Evolutionary conservation across 164 flowering plant species (phyloP), one percentile per base, ranked within the genome.

Genomic region (Magnolia kwangsiensis): DNA sequence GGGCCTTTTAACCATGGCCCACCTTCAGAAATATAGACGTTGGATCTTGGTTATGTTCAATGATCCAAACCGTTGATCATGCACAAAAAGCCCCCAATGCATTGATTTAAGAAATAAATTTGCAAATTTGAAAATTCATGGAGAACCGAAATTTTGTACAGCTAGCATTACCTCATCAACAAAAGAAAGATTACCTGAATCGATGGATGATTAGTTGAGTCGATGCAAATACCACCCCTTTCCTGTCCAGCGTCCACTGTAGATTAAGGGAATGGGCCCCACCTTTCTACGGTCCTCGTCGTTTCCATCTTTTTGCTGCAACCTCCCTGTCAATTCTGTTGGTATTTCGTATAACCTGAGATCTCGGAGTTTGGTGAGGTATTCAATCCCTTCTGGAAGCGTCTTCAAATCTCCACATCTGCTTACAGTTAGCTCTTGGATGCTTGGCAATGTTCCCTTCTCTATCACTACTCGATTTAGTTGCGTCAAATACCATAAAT

Each of bases 371-470:
- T 11, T 31, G 50, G 50, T 37, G 14, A 69, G 72, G 50, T 29
- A 27, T 69, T 69, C 51, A 11, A 69, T 69, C 13, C 72, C 72
- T 18, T 11, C n/a, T 8, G 72, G 72, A 16, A 69, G n/a, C 72
- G 18, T 45, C 72, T 69, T 71, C 51, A 71, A 50, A 19, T 49
- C 73, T 58, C 11, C 50, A 49, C 73, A 71, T 8, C 13, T 23
- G 2, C 4, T 2, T 19, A 71, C 3, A 1, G 9, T 0, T 5
- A 71, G 73, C 21, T 71, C 8, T 49, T 19, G 58, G 27, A 71
- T 19, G 59, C 59, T 29, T 18, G 73, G 73, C 73, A 71, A 13
- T 71, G 73, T 58, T 8, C 73, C 73, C 7, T 71, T 24, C 59
- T 71, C 61, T 49, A 71, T 71, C 51, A 49, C 21, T 49, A 71